Conservation (phyloP, 2,329 filamentous ascomycete species). For the Trichoderma harzianum region DNA sequence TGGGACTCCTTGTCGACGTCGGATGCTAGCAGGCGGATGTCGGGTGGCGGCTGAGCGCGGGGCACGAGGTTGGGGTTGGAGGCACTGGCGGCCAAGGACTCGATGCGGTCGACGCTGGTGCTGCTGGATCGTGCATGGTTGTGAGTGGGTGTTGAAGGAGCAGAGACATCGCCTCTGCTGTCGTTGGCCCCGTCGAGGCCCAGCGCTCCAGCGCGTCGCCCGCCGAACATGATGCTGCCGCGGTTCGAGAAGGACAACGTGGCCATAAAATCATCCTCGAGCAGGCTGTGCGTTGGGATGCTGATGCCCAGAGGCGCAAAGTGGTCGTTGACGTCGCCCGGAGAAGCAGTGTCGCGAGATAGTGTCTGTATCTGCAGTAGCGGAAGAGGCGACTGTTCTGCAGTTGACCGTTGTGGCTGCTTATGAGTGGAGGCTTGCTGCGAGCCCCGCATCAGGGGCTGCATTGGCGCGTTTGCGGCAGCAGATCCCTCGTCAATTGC, state of each 20-base stretch:
- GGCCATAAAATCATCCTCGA: constrained; percentile 57
- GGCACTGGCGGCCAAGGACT: not conserved
- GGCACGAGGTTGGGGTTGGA: not conserved
- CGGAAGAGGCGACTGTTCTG: constrained; percentile 8
- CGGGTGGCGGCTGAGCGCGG: constrained; percentile 33
- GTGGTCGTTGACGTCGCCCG: constrained; percentile 30
- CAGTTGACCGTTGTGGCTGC: constrained; percentile 17
- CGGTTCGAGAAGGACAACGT: constrained; percentile 59
- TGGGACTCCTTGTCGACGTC: constrained; percentile 61
- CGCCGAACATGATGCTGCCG: constrained; percentile 60
- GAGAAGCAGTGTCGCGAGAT: constrained; percentile 26
- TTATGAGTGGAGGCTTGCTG: constrained; percentile 21
- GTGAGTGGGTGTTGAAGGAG: constrained; percentile 4
- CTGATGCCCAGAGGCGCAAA: constrained; percentile 53
- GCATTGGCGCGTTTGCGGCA: constrained; percentile 12
- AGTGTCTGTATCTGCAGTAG: not conserved
- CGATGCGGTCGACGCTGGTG: constrained; percentile 6
- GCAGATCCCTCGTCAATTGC: constrained; percentile 21
- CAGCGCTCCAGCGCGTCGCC: constrained; percentile 33
- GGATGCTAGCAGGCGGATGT: constrained; percentile 51
- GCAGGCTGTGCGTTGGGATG: constrained; percentile 54
- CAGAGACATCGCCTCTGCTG: constrained; percentile 15
- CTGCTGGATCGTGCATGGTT: constrained; percentile 12
- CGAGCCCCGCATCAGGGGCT: constrained; percentile 28
- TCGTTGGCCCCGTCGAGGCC: constrained; percentile 21